Evolutionary conservation across 2,329 filamentous ascomycete species (phyloP), one percentile per base, ranked within the genome.

Genomic region (Didymella lethalis): DNA sequence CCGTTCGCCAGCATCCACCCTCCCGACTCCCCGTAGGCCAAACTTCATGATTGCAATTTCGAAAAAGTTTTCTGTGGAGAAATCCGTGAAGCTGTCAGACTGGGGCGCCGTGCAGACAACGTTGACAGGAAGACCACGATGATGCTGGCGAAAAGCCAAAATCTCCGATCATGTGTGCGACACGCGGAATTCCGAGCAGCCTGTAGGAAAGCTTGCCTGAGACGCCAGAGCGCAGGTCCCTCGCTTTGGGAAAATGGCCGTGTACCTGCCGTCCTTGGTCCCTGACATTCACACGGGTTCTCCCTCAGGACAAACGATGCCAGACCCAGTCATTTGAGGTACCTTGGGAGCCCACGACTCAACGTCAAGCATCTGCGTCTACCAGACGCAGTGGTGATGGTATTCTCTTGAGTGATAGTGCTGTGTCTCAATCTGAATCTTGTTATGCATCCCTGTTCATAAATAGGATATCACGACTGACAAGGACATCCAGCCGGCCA

Each of bases 21-120:
- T 74, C 72, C 74, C 73, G 71, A 65, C 72, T 77, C 74, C 74
- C 74, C 75, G 73, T 71, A 74, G 63, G 74, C 72, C 68, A 67
- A 68, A 68, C 59, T 64, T 65, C 63, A 65, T 57, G 40, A 67
- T 64, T 43, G 65, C 51, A 71, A 72, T 73, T 69, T 72, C 64
- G 54, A 65, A 68, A 68, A 66, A 57, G 57, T 72, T 69, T 70
- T 68, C 63, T 64, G 62, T 72, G 68, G 69, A 70, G 65, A 70
- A 57, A 61, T 36, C 61, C 58, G 60, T 63, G 57, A 48, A 62
- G 55, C 54, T 63, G 64, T 59, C 64, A 65, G 40, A 43, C 48
- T 64, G 29, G 53, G 56, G 55, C 44, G 55, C 45, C 32, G 48
- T 49, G 59, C 54, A 56, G 55, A 63, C 36, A 59, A 54, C 54